Evolutionary conservation across 768 basidiomycete species (phyloP).

Genomic region (Lactarius vividus): DNA sequence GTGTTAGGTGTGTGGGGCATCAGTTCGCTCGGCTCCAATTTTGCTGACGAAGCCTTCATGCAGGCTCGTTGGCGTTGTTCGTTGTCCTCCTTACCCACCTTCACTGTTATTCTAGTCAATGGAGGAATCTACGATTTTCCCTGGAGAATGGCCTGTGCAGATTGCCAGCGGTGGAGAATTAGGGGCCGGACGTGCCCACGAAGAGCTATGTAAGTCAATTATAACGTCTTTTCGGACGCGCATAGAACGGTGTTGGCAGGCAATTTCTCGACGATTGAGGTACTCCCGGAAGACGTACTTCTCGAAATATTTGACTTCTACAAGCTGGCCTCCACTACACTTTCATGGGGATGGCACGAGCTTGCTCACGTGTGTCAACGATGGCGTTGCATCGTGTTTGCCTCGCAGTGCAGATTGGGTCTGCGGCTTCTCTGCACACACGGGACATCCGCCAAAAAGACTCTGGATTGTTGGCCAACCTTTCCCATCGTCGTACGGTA

Average conservation of each 20-base stretch:
- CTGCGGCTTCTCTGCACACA: conserved; percentile 16
- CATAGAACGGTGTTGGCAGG: not conserved
- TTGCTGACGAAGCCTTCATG: not conserved
- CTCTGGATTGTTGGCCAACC: conserved; percentile 6
- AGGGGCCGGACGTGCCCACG: not conserved
- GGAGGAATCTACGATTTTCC: not conserved
- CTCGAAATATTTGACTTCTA: conserved; percentile 8
- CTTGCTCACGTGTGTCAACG: conserved; percentile 7
- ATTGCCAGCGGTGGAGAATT: not conserved
- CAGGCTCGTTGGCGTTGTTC: not conserved
- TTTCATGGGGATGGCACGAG: conserved; percentile 7
- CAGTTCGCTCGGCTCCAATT: not conserved
- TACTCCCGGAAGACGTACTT: conserved; percentile 12
- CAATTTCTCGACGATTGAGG: not conserved
- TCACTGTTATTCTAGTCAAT: not conserved
- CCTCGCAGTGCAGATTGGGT: conserved; percentile 4
- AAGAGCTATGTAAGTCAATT: not conserved
- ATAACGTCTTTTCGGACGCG: not conserved
- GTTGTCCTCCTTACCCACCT: not conserved
- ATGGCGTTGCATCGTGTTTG: conserved; percentile 7
- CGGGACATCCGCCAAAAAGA: not conserved
- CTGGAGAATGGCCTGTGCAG: not conserved
- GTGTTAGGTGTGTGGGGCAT: not conserved
- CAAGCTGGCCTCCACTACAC: not conserved
- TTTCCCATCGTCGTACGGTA: conserved; percentile 5